Evolutionary conservation across 176 grass and related monocot species (phyloP).

Genomic region (Themeda triandra): DNA sequence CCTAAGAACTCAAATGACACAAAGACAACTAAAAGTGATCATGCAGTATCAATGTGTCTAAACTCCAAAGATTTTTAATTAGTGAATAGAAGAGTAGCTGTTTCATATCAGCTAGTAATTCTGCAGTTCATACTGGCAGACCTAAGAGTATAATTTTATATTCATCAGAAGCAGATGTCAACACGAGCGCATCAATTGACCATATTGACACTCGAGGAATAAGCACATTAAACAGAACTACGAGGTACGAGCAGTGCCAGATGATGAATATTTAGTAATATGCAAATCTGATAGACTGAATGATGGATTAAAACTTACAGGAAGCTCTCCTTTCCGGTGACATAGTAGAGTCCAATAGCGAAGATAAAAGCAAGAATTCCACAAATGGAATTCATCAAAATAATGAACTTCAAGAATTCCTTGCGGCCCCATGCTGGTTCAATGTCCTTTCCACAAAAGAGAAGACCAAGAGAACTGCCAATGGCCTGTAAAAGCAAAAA

Average conservation of each 20-base stretch:
- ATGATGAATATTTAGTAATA: conserved; percentile 11
- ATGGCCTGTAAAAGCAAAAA: conserved; percentile 56
- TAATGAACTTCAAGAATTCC: conserved; percentile 94
- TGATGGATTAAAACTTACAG: conserved; percentile 57
- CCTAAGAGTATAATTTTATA: background rate
- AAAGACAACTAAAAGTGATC: background rate
- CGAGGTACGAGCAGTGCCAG: too few relatives aligned
- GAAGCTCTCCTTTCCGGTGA: conserved; percentile 89
- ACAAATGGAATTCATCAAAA: conserved; percentile 83
- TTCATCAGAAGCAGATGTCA: background rate
- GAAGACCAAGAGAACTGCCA: conserved; percentile 87
- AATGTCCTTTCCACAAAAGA: conserved; percentile 87
- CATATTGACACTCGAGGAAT: background rate
- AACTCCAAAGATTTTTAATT: background rate
- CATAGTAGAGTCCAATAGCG: conserved; percentile 86
- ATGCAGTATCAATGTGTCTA: background rate
- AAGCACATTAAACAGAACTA: background rate
- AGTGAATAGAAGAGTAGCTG: background rate
- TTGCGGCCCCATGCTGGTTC: conserved; percentile 94
- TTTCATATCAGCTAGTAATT: background rate
- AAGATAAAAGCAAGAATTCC: conserved; percentile 75
- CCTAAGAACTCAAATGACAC: background rate
- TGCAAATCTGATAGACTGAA: background rate
- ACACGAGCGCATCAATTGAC: background rate
- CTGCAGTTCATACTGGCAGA: background rate